Percentiles rank a stretch among this genome's conserved stretches.
These are phyloP conservation scores for Zygnema circumcarinatum DNA, from an alignment of 139 green algal genomes.

Conservation along the genomic window DNA sequence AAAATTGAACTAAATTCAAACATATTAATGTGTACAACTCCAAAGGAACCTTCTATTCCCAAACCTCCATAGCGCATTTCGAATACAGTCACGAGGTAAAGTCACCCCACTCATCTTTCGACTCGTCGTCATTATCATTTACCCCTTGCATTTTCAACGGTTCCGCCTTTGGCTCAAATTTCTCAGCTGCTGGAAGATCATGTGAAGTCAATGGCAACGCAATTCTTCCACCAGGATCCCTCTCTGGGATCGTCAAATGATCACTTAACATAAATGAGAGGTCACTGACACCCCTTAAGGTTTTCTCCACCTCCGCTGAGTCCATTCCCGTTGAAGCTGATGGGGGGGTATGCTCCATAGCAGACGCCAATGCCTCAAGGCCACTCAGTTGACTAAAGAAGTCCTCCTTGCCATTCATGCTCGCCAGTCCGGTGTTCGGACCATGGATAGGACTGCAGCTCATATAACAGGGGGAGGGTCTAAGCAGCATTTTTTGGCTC, in stretches of 20 bases:
- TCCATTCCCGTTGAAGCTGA: neutral
- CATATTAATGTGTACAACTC: too few relatives aligned
- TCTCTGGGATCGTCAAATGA: constrained; percentile 1
- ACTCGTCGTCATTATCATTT: constrained; percentile 12
- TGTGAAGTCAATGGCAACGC: neutral
- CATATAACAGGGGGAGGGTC: too few relatives aligned
- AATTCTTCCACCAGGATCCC: neutral
- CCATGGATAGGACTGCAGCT: too few relatives aligned
- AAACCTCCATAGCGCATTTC: too few relatives aligned
- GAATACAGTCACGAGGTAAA: constrained; percentile 11
- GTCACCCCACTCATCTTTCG: constrained; percentile 12
- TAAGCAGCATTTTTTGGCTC: too few relatives aligned
- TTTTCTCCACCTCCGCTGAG: neutral
- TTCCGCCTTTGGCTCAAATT: neutral
- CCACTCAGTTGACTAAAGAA: constrained; percentile 22
- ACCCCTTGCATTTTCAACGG: neutral
- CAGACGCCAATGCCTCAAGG: neutral
- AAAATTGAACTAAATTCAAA: too few relatives aligned
- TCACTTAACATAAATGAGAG: constrained; percentile 20
- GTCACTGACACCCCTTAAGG: neutral
- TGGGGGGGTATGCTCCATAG: neutral
- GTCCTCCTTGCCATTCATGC: neutral
- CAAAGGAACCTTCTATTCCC: too few relatives aligned
- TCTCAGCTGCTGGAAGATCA: neutral
- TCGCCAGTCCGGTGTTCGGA: too few relatives aligned